These are phyloP conservation scores for Lablab purpureus DNA, from an alignment of 306 rosid genomes.

Conservation along the genomic window DNA sequence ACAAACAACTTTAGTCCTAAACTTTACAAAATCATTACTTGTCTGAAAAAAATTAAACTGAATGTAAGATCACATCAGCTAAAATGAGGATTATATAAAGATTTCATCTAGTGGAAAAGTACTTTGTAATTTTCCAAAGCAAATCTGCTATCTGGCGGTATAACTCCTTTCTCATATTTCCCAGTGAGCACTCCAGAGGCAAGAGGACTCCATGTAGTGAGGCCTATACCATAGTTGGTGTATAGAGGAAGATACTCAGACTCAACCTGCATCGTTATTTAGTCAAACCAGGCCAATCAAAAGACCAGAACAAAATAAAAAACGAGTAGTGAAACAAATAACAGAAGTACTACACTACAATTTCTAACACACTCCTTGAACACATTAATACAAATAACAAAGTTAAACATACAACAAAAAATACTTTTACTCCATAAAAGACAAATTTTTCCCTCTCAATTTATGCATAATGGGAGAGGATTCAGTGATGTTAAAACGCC, in stretches of 20 bases:
- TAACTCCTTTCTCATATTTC: slow-evolving; percentile 82
- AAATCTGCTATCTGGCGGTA: slow-evolving; percentile 91
- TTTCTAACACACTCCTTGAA: neutral
- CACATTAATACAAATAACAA: neutral
- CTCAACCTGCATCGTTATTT: slow-evolving; percentile 68
- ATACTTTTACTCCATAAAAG: no score
- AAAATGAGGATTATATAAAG: neutral
- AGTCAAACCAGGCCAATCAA: slow-evolving; percentile 22
- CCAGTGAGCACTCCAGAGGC: slow-evolving; percentile 98
- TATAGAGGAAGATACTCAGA: slow-evolving; percentile 87
- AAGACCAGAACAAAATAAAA: neutral
- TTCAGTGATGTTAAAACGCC: no score
- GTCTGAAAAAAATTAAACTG: neutral
- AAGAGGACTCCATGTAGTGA: slow-evolving; percentile 98
- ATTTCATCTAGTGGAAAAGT: neutral
- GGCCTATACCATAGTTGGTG: slow-evolving; percentile 76
- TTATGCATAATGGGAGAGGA: no score
- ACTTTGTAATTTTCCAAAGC: slow-evolving; percentile 97
- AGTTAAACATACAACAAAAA: no score
- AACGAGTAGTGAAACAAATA: neutral
- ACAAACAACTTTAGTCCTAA: neutral
- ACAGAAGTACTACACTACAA: no score
- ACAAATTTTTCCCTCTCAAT: no score
- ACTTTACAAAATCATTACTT: neutral
- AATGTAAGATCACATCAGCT: neutral